Conservation (phyloP, 2,329 filamentous ascomycete species). For the Monosporascus ibericus region DNA sequence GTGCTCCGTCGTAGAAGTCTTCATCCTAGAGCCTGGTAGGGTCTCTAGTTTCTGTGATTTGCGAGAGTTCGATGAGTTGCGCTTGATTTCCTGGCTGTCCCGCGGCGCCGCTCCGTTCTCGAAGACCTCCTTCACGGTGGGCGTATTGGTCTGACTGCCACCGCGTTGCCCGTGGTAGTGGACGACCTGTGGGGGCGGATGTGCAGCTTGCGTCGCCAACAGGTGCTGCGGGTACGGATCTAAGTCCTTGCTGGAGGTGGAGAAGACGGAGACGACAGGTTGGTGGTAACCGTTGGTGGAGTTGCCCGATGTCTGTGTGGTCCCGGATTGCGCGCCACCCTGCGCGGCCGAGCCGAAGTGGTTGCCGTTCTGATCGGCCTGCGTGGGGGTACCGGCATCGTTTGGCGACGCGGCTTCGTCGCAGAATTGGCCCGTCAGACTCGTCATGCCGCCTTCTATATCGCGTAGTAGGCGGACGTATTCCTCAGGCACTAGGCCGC, state of each 20-base stretch:
- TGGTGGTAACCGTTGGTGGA: constrained; percentile 60
- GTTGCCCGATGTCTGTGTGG: constrained; percentile 36
- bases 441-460: constrained; percentile 83
- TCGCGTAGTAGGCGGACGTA: constrained; percentile 90
- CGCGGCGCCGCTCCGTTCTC: constrained; percentile 41
- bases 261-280: constrained; percentile 62
- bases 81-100: constrained; percentile 43
- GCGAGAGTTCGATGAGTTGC: constrained; percentile 29
- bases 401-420: constrained; percentile 48
- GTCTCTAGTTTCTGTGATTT: constrained; percentile 32
- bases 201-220: constrained; percentile 55
- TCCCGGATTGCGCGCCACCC: constrained; percentile 26
- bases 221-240: constrained; percentile 63
- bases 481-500: constrained; percentile 90
- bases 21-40: constrained; percentile 31
- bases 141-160: constrained; percentile 62
- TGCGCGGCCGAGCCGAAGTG: constrained; percentile 6
- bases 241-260: constrained; percentile 63
- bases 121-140: constrained; percentile 47
- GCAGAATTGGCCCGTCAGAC: constrained; percentile 55
- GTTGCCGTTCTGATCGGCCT: constrained; percentile 46
- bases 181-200: constrained; percentile 58
- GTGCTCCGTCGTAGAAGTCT: constrained; percentile 20
- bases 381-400: constrained; percentile 55
- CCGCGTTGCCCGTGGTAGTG: constrained; percentile 63